These are phyloP conservation scores for Shiraia sp. DNA, from an alignment of 2,329 filamentous ascomycete species.

Conservation along the genomic window DNA sequence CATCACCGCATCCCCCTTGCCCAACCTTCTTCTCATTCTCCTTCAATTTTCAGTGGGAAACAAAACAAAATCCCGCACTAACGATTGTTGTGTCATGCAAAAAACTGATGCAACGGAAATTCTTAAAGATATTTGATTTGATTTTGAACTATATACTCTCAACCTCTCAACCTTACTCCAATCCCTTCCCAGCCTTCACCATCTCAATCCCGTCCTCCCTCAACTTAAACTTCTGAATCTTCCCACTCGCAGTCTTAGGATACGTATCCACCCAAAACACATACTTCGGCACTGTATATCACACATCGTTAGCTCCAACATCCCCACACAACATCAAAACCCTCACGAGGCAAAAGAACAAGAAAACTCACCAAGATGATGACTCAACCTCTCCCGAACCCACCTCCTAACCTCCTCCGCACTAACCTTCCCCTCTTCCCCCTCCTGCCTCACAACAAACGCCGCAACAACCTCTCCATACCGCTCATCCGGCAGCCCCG, in stretches of 20 bases:
- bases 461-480: slow-evolving; percentile 88
- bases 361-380: slow-evolving; percentile 64
- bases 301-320: slow-evolving; percentile 3
- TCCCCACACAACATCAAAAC: too few relatives aligned
- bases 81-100: too few relatives aligned
- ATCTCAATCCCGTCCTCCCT: slow-evolving; percentile 61
- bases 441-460: slow-evolving; percentile 67
- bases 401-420: slow-evolving; percentile 68
- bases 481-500: slow-evolving; percentile 78
- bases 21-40: too few relatives aligned
- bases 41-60: too few relatives aligned
- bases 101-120: too few relatives aligned
- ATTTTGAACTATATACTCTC: neutral
- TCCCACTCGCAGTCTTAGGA: slow-evolving; percentile 94
- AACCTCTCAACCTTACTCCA: too few relatives aligned
- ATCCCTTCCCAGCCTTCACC: slow-evolving; percentile 27
- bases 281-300: slow-evolving; percentile 70
- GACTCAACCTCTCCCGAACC: slow-evolving; percentile 71
- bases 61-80: too few relatives aligned
- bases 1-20: too few relatives aligned
- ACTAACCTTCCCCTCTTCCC: slow-evolving; percentile 48
- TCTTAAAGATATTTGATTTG: neutral
- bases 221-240: slow-evolving; percentile 94
- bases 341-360: too few relatives aligned
- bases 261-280: slow-evolving; percentile 87